phyloP scores from a whole-genome alignment of 2,329 filamentous ascomycete species.

The Colletotrichum paranaense region DNA sequence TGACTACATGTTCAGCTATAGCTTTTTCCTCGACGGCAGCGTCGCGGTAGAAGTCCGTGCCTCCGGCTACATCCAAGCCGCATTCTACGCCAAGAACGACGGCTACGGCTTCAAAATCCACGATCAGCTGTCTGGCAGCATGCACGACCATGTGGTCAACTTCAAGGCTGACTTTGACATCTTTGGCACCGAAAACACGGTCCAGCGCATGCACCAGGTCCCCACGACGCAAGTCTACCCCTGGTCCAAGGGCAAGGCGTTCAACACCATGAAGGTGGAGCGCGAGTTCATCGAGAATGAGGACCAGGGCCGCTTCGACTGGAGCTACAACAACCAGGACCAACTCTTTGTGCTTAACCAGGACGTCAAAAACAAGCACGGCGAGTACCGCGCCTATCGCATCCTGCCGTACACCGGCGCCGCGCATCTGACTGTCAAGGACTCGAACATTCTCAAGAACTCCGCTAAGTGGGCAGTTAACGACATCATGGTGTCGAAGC shows the following conservation, averaged over 20 bases:
- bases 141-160: constrained; percentile 67
- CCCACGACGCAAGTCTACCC: constrained; percentile 51
- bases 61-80: constrained; percentile 64
- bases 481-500: constrained; percentile 61
- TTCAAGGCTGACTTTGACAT: constrained; percentile 67
- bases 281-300: constrained; percentile 55
- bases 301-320: constrained; percentile 57
- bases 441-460: constrained; percentile 58
- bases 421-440: constrained; percentile 58
- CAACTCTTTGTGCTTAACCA: constrained; percentile 64
- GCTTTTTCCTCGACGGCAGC: constrained; percentile 63
- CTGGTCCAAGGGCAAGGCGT: constrained; percentile 58
- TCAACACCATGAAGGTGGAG: constrained; percentile 64
- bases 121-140: constrained; percentile 57
- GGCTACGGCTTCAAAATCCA: constrained; percentile 63
- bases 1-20: constrained; percentile 62
- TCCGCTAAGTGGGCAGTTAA: constrained; percentile 61
- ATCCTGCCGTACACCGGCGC: constrained; percentile 53
- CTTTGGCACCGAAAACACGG: constrained; percentile 57
- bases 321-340: constrained; percentile 57
- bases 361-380: constrained; percentile 58
- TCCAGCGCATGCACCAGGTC: constrained; percentile 49
- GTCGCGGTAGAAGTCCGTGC: constrained; percentile 63
- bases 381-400: constrained; percentile 64
- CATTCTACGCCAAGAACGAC: constrained; percentile 56